Conservation (phyloP, 192 early-diverging fungal species). For the Pecoramyces ruminantium region DNA sequence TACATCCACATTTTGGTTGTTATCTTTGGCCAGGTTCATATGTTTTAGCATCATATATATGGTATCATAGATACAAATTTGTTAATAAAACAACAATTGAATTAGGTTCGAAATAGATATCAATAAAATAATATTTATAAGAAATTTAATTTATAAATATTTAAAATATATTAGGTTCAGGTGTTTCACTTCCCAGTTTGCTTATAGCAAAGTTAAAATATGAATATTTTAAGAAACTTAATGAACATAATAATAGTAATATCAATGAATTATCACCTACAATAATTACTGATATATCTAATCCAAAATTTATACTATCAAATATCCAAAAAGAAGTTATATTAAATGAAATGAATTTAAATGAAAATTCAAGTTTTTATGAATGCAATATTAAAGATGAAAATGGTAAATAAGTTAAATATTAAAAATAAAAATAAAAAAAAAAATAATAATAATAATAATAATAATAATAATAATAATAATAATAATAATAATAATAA, state of each 20-base stretch:
- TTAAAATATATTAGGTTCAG: slow-evolving; percentile 25
- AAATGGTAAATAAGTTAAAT: too few relatives aligned
- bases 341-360: background rate
- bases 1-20: slow-evolving; percentile 36
- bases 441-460: too few relatives aligned
- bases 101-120: too few relatives aligned
- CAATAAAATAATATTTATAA: too few relatives aligned
- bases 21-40: slow-evolving; percentile 60
- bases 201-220: slow-evolving; percentile 9
- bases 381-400: background rate
- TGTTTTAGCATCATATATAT: slow-evolving; percentile 43
- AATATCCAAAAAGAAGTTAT: background rate
- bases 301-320: background rate
- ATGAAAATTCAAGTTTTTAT: background rate
- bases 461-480: too few relatives aligned
- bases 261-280: background rate
- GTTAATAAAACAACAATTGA: background rate
- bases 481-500: too few relatives aligned
- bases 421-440: too few relatives aligned
- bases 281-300: background rate
- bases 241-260: too few relatives aligned
- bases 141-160: too few relatives aligned
- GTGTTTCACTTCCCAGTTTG: slow-evolving; percentile 47
- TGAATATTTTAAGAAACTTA: background rate
- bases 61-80: slow-evolving; percentile 9